phyloP scores from a whole-genome alignment of 768 basidiomycete species.

The Peribolospora kevripleyi region DNA sequence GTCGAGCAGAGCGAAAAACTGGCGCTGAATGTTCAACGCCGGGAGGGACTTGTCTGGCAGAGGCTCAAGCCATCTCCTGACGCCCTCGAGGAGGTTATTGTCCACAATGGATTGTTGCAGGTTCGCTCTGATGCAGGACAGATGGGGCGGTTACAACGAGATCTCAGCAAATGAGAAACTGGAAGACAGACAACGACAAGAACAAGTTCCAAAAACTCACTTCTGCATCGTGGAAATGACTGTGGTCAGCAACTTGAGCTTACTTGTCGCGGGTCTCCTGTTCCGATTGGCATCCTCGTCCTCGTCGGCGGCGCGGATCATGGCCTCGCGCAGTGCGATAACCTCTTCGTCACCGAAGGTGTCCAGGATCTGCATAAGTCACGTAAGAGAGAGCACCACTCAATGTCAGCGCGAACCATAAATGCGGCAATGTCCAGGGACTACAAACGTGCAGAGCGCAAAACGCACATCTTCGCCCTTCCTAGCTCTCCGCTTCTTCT shows the following conservation, averaged over 20 bases:
- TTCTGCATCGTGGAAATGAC: slow-evolving; percentile 84
- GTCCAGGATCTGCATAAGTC: slow-evolving; percentile 28
- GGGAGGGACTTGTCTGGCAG: slow-evolving; percentile 78
- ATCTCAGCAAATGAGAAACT: neutral
- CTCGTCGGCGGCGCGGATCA: slow-evolving; percentile 63
- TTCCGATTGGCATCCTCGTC: slow-evolving; percentile 58
- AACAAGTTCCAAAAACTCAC: slow-evolving; percentile 26
- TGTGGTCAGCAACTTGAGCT: slow-evolving; percentile 60
- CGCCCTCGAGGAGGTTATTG: slow-evolving; percentile 75
- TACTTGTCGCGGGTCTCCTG: slow-evolving; percentile 56
- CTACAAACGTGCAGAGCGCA: neutral
- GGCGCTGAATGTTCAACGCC: slow-evolving; percentile 80
- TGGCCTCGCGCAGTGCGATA: slow-evolving; percentile 58
- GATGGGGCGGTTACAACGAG: neutral
- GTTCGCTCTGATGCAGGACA: slow-evolving; percentile 33
- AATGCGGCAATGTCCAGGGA: neutral
- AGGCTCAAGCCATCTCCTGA: slow-evolving; percentile 77
- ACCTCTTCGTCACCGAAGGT: slow-evolving; percentile 76
- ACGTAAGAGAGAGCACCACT: neutral
- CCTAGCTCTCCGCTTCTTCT: slow-evolving; percentile 7
- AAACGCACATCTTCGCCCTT: slow-evolving; percentile 10
- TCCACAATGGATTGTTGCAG: slow-evolving; percentile 82
- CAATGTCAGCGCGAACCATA: too few relatives aligned
- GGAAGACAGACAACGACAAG: neutral
- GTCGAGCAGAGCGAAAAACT: slow-evolving; percentile 56